Conservation (phyloP, 148 eudicot genomes). For the Nepenthes mirabilis region DNA sequence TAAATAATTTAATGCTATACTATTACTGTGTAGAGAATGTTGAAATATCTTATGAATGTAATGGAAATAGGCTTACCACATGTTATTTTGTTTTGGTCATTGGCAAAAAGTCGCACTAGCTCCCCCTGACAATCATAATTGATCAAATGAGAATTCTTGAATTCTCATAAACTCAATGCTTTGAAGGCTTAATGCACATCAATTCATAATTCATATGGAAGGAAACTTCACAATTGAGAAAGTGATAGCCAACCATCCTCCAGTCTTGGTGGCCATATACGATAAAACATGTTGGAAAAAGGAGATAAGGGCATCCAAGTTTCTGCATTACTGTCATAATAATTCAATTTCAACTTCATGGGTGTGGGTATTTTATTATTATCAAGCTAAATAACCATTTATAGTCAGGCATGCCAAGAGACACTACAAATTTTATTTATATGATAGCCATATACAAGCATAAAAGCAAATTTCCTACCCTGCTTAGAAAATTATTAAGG, state of each 20-base stretch:
- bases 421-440: no score
- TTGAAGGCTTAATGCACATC: not conserved
- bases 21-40: not conserved
- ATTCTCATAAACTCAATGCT: constrained; percentile 1
- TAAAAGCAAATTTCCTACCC: no score
- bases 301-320: no score
- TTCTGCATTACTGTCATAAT: no score
- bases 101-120: constrained; percentile 63
- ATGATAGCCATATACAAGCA: no score
- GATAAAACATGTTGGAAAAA: no score
- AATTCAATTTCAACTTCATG: no score
- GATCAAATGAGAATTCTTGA: constrained; percentile 3
- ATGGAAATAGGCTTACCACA: constrained; percentile 49
- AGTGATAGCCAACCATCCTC: not conserved
- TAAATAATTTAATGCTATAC: not conserved
- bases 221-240: not conserved
- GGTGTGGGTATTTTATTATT: no score
- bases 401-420: no score
- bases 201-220: not conserved
- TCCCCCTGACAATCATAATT: constrained; percentile 50
- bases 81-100: constrained; percentile 73
- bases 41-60: not conserved
- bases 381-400: no score
- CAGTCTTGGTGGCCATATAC: no score
- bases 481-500: no score